These are phyloP conservation scores for Psilocybe cubensis DNA, from an alignment of 768 basidiomycete species.

Conservation along the genomic window DNA sequence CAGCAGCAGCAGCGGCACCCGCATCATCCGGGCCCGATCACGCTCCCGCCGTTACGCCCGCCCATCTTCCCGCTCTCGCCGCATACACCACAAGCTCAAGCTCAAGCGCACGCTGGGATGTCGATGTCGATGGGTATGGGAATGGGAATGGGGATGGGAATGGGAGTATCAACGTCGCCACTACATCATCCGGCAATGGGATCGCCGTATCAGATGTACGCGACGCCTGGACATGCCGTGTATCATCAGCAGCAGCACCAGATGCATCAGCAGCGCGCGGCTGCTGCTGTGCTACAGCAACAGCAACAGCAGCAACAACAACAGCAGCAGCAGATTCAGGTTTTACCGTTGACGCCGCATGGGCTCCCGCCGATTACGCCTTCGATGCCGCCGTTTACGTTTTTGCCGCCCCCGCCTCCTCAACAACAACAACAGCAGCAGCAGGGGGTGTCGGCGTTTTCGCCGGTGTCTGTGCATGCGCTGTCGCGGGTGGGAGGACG, in stretches of 20 bases:
- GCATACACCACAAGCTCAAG: slow-evolving; percentile 31
- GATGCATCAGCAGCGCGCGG: background rate
- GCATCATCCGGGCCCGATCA: slow-evolving; percentile 17
- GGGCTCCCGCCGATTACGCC: slow-evolving; percentile 95
- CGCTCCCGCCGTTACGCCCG: slow-evolving; percentile 15
- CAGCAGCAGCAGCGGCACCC: slow-evolving; percentile 10
- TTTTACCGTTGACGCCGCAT: slow-evolving; percentile 63
- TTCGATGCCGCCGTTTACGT: slow-evolving; percentile 94
- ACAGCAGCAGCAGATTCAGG: slow-evolving; percentile 3
- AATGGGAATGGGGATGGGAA: no score
- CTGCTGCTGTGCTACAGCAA: no score
- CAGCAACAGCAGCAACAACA: background rate
- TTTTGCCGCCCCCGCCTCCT: slow-evolving; percentile 52
- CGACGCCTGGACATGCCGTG: background rate
- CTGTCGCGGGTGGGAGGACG: no score
- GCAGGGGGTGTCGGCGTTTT: no score
- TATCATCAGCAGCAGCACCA: slow-evolving; percentile 6
- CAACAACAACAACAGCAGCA: slow-evolving; percentile 2
- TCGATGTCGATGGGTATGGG: no score
- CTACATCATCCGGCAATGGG: slow-evolving; percentile 39
- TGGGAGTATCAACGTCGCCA: slow-evolving; percentile 38
- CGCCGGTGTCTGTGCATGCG: no score
- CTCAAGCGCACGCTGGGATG: no score
- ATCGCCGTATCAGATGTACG: slow-evolving; percentile 29
- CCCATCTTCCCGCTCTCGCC: slow-evolving; percentile 22